Percentiles rank a stretch among this genome's conserved stretches.
These are phyloP conservation scores for Thinopyrum elongatum DNA, from an alignment of 176 grass and related monocot species.

Conservation along the genomic window DNA sequence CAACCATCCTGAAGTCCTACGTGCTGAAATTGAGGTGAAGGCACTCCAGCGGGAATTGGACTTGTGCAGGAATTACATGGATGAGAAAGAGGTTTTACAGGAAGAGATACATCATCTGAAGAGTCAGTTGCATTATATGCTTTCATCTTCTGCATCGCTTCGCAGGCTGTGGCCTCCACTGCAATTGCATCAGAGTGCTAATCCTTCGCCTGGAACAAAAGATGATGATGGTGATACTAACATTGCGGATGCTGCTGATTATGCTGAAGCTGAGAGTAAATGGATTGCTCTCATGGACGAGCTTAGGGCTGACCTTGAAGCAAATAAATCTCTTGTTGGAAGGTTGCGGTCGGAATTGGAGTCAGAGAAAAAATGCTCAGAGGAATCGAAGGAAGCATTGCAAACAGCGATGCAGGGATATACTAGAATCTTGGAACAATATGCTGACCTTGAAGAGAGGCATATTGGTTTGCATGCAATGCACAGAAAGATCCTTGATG, in stretches of 20 bases:
- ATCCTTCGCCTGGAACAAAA: conserved; percentile 43
- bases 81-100: conserved; percentile 77
- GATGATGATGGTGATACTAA: conserved; percentile 46
- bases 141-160: conserved; percentile 54
- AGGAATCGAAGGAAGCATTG: conserved; percentile 85
- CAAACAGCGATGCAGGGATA: conserved; percentile 94
- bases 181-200: conserved; percentile 33
- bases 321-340: conserved; percentile 46
- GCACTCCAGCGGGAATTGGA: conserved; percentile 74
- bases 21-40: conserved; percentile 72
- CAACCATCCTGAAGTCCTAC: conserved; percentile 81
- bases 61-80: conserved; percentile 58
- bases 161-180: conserved; percentile 36
- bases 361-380: conserved; percentile 77
- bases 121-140: conserved; percentile 71
- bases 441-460: conserved; percentile 96
- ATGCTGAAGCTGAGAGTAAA: conserved; percentile 67
- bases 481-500: conserved; percentile 77
- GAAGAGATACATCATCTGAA: conserved; percentile 94
- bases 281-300: conserved; percentile 86
- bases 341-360: conserved; percentile 65
- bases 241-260: conserved; percentile 35
- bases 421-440: conserved; percentile 87
- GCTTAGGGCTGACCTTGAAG: conserved; percentile 81
- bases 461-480: conserved; percentile 74